Base-by-base conservation (phyloP, 495 filamentous ascomycete species). In the Penicillium argentinense region DNA sequence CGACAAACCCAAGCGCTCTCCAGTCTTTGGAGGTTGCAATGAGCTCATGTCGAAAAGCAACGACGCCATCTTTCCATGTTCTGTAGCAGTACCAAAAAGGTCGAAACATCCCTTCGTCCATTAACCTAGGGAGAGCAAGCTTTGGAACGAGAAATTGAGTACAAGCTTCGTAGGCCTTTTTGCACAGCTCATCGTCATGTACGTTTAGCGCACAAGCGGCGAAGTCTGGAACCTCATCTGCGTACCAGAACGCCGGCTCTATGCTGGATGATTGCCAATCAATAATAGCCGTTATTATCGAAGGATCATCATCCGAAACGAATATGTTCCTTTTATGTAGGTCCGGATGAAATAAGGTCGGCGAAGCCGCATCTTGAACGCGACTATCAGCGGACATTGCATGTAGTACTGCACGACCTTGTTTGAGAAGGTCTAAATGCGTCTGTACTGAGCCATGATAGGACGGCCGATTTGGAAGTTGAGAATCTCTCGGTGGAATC, bases 241-340 rank as follows among this genome's bases (percentile, higher is more conserved):
- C 45, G 53, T 71, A 68, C 57, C 57, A 59, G 41, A 72, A 73
- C 2, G 68, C 56, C 17, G 65, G 71, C 38, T 69, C 63, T 39
- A 73, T 63, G 42, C 60, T 62, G 9, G 60, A 34, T 8, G 66
- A 65, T 49, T 75, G 63, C 69, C 65, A 75, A 43, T 73, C 66
- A 34, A 73, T 66, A 37, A 73, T 60, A 19, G 53, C 53, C 2
- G 65, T 71, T n/a, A 73, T 58, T 9, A 57, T 23, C 19, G 62
- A 58, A 21, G 69, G 68, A 38, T 73, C 60, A 18, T 69, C 56
- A 28, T 67, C 60, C 25, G 68, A 74, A 19, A 75, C 68, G 51
- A 67, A 74, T 34, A 74, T 70, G 34, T 74, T 72, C 37, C 68
- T 51, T 56, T 66, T 70, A 39, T 72, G 56, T 22, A 77, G 45